A percentile compares a stretch with the other conserved stretches of the same genome.
Evolutionary conservation across 2,329 filamentous ascomycete species (phyloP).

Genomic region (Talaromyces sp.): DNA sequence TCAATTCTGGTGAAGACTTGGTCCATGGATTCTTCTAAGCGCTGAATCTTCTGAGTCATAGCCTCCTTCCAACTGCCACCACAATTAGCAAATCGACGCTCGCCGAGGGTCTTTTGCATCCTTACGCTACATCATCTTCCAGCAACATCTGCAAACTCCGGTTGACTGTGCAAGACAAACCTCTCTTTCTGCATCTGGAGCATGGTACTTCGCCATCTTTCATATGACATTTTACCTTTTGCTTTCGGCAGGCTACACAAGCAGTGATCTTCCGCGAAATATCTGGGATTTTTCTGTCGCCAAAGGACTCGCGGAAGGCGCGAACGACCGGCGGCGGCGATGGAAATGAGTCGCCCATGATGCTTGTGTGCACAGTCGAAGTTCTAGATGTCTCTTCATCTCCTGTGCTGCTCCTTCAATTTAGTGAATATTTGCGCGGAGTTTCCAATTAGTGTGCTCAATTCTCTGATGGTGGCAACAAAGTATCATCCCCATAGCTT

Average conservation of each 20-base stretch:
- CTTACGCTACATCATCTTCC: slow-evolving; percentile 37
- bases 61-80: slow-evolving; percentile 38
- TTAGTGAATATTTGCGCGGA: not conserved
- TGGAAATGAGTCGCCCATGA: not conserved
- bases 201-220: slow-evolving; percentile 37
- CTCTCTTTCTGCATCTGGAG: slow-evolving; percentile 40
- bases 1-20: slow-evolving; percentile 25
- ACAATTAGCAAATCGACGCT: not conserved
- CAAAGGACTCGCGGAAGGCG: slow-evolving; percentile 34
- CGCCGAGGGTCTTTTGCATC: not conserved
- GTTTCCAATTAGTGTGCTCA: not conserved
- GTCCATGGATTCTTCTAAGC: slow-evolving; percentile 35
- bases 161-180: slow-evolving; percentile 42
- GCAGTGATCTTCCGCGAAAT: slow-evolving; percentile 33
- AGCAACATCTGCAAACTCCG: slow-evolving; percentile 43
- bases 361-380: not conserved
- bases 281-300: slow-evolving; percentile 33
- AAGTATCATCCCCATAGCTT: not conserved
- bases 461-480: not conserved
- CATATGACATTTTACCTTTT: slow-evolving; percentile 44
- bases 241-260: slow-evolving; percentile 28
- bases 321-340: not conserved
- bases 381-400: not conserved
- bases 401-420: too few relatives aligned
- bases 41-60: slow-evolving; percentile 36